Evolutionary conservation across 768 basidiomycete species (phyloP), one percentile per base, ranked within the genome.

Genomic region (Lactarius hatsudake): DNA sequence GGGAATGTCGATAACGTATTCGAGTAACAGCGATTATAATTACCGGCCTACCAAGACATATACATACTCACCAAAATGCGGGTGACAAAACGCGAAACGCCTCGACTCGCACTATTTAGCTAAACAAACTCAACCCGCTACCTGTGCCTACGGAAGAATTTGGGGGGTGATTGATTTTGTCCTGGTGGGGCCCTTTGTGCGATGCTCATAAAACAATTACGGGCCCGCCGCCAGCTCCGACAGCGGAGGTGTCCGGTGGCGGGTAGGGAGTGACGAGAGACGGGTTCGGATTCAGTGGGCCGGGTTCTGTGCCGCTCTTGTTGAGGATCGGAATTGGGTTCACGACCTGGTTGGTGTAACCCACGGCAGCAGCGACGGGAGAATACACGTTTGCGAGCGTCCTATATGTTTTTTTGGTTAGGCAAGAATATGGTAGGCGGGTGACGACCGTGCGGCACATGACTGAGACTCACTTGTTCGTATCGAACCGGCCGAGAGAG

Each of bases 401-500:
- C 57, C 70, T 74, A 43, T 36, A 3, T 36, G 12, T 42, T 42
- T 42, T 17, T 42, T 15, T 28, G 5, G 10, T 18, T 2, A 54
- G 5, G 40, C 30, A 30, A 30, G 30, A 30, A 30, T 30, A 30
- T 30, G 30, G 6, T 18, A 15, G 7, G 40, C 42, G 36, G 30
- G 38, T 30, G 30, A 56, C 20, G 10, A 6, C 28, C 9, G 58
- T 40, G 17, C 5, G 17, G 36, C 36, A 9, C 36, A 36, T 36
- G 40, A 81, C 55, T 18, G 55, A 34, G 69, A 72, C 61, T 17
- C 71, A 81, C 77, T 78, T 76, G 75, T 85, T 85, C 57, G 81
- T 82, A 69, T 87, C 86, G 40, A 78, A 77, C 42, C 86, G 81
- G n/a, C 87, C 87, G 28, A 87, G 83, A 13, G 82, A 84, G 61